Evolutionary conservation across 108 stramenopile species (phyloP).

Genomic region (Nitzschia inconspicua): DNA sequence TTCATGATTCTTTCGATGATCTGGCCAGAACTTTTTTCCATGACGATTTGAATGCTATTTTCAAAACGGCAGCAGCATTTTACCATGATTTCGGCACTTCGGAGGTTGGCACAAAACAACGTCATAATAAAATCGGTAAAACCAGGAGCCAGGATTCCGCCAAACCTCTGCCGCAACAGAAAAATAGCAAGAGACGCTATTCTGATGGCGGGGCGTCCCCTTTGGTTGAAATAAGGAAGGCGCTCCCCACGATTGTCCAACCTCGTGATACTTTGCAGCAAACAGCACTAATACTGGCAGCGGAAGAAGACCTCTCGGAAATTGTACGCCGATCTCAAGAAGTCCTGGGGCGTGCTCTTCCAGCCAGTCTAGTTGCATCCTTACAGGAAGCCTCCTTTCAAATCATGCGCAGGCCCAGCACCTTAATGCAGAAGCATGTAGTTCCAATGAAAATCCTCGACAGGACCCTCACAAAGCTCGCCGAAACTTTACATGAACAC

Average conservation of each 20-base stretch:
- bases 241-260: no score
- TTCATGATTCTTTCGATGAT: constrained; percentile 10
- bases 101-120: neutral
- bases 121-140: no score
- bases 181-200: constrained; percentile 3
- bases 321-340: constrained; percentile 1
- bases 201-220: constrained; percentile 17
- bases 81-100: neutral
- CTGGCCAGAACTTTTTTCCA: constrained; percentile 5
- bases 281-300: constrained; percentile 12
- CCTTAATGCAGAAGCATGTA: constrained; percentile 6
- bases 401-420: neutral
- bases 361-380: neutral
- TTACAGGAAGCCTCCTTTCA: neutral
- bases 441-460: no score
- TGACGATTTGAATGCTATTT: neutral
- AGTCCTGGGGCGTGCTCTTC: neutral
- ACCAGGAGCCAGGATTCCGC: no score
- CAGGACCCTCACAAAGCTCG: neutral
- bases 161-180: no score
- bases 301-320: constrained; percentile 7
- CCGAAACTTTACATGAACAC: neutral
- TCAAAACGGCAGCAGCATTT: neutral
- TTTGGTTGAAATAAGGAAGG: neutral
- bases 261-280: neutral